A percentile compares a stretch with the other conserved stretches of the same genome.
Evolutionary conservation across 2,329 filamentous ascomycete genomes (phyloP).

Genomic region (Cytospora piceicola): DNA sequence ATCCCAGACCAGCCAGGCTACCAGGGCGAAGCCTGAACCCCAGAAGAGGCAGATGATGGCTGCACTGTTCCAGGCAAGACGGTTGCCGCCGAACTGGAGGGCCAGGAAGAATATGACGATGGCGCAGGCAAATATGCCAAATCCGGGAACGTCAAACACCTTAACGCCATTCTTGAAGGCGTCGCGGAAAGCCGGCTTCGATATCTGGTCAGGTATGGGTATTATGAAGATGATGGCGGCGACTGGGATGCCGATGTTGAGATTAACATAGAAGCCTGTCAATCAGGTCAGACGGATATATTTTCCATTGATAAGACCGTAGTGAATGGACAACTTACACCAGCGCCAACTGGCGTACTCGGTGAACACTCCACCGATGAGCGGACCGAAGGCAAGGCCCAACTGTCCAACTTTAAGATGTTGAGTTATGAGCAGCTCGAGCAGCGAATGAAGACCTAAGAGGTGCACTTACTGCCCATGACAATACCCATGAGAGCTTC

Average conservation of each 20-base stretch:
- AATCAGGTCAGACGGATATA: too few relatives aligned
- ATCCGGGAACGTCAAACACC: conserved; percentile 48
- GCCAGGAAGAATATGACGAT: conserved; percentile 50
- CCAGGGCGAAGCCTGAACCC: conserved; percentile 40
- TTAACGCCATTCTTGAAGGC: too few relatives aligned
- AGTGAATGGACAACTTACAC: too few relatives aligned
- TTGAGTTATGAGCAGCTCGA: too few relatives aligned
- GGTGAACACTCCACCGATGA: too few relatives aligned
- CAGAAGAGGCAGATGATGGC: conserved; percentile 47
- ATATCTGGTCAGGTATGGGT: conserved; percentile 24
- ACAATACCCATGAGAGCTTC: too few relatives aligned
- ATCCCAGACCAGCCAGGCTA: conserved; percentile 49
- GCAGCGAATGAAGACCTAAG: too few relatives aligned
- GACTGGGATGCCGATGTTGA: conserved; percentile 45
- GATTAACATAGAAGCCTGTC: conserved; percentile 49
- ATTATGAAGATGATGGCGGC: conserved; percentile 38
- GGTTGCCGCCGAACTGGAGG: conserved; percentile 48
- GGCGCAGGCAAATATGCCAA: conserved; percentile 47
- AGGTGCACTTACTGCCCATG: too few relatives aligned
- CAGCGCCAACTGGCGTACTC: too few relatives aligned
- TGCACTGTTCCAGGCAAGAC: conserved; percentile 45
- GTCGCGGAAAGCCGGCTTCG: conserved; percentile 37
- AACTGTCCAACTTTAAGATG: too few relatives aligned
- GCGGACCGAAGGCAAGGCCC: too few relatives aligned
- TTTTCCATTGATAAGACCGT: too few relatives aligned